Evolutionary conservation across 75 land plant species (phyloP), one percentile per base, ranked within the genome.

Genomic region (Pseudotsuga menziesii): DNA sequence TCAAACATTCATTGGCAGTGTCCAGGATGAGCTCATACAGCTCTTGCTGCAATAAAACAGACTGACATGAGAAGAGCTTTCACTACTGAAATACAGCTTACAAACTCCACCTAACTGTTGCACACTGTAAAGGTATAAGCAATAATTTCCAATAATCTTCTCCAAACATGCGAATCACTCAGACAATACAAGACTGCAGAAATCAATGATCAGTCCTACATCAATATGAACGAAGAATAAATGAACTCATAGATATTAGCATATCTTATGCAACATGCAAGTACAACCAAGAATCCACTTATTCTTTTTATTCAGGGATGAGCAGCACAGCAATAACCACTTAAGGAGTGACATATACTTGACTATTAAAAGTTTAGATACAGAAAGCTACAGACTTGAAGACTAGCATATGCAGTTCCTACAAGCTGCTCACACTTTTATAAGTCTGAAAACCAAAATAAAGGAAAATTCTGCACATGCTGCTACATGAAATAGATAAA

Each of bases 1-100:
- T 86, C 77, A 93, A 27, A 72, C 97, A 93, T 78, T 93, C 92
- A 73, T 93, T 88, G 84, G 89, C 87, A n/a, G 97, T 92, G 77
- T 88, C 83, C 59, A 93, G 69, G 23, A 96, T 88, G 52, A 94
- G 86, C 64, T 80, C 77, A 82, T 95, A 95, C 57, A 95, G 86
- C 52, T 82, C 87, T 78, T 79, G 88, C 98, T 96, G 89, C 62
- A 80, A 77, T 15, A 69, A 19, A 69, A 39, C 8, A 69, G 52
- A 69, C 39, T 69, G 8, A 16, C 7, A 69, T 69, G 8, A 69
- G 71, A 67, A 7, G n/a, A 20, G 17, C 5, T 7, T 5, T 22
- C 72, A 69, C 5, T 19, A 69, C 52, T 41, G 52, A 69, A 67
- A 36, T 35, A 29, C 39, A 39, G 3, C 0, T 41, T 41, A 19